A percentile compares a stretch with the other conserved stretches of the same genome.
Conservation (phyloP, 2,329 filamentous ascomycete species). For the Onygenales sp. region DNA sequence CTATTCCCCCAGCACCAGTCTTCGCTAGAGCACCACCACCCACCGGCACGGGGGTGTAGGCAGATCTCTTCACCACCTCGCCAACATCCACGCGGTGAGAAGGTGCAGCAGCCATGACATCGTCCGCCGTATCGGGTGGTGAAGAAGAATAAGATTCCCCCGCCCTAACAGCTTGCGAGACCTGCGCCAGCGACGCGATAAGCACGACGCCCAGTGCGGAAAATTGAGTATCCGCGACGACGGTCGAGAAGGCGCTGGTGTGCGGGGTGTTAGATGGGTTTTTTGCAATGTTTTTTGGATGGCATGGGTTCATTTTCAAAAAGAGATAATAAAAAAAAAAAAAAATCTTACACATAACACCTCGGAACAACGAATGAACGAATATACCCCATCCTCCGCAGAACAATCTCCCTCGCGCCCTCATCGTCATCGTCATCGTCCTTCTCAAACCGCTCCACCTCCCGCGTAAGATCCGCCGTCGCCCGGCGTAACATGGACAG, state of each 20-base stretch:
- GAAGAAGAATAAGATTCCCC: not conserved
- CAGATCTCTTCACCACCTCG: conserved; percentile 3
- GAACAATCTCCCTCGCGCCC: conserved; percentile 25
- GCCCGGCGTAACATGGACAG: conserved; percentile 64
- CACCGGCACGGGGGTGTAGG: not conserved
- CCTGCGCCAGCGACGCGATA: conserved; percentile 53
- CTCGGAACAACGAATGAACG: conserved; percentile 26
- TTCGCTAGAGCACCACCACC: conserved; percentile 3
- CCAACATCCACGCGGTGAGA: not conserved
- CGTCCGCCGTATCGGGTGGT: not conserved
- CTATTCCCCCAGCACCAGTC: not conserved
- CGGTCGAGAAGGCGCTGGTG: conserved; percentile 50
- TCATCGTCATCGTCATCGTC: conserved; percentile 37
- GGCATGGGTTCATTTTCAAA: not conserved
- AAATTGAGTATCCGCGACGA: conserved; percentile 64
- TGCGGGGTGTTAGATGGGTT: not conserved
- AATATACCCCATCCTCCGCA: conserved; percentile 19
- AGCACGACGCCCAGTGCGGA: conserved; percentile 62
- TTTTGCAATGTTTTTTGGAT: not conserved
- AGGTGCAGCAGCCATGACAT: not conserved
- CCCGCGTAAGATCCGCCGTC: conserved; percentile 43
- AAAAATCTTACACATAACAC: conserved; percentile 32
- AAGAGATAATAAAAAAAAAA: not conserved
- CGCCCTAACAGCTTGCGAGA: conserved; percentile 32
- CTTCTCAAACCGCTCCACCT: conserved; percentile 10